Evolutionary conservation across 2,329 filamentous ascomycete genomes (phyloP), one percentile per base, ranked within the genome.

Genomic region (Colletotrichum trifolii): DNA sequence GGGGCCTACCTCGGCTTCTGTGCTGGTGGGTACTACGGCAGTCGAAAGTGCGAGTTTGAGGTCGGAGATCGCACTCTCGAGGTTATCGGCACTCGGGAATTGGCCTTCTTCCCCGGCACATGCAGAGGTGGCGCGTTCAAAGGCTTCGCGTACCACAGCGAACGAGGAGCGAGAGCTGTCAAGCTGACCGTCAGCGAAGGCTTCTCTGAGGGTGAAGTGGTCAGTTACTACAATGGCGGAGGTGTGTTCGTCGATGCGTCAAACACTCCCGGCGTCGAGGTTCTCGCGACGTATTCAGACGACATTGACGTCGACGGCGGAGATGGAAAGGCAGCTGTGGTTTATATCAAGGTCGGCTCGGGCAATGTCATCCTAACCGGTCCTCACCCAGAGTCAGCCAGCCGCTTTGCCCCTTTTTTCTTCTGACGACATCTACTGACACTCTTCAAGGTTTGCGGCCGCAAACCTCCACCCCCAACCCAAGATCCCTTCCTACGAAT

Each of bases 1-100:
- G 96, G 96, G 13, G 83, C 87, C 0, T 99, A 96, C 74, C 85
- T 99, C 2, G 96, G 96, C 1, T 90, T 99, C 71, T 99, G 96
- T 75, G 96, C 96, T 2, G 96, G 96, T 6, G 96, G 91, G 10
- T 99, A 99, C 79, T 99, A 97, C 72, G 96, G 91, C 25, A 89
- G 85, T 69, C 82, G 84, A 43, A 85, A 84, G 68, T 97, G 95
- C 74, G 96, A 99, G 76, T 99, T 98, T 69, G 95, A 98, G 78
- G 89, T 96, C 11, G 93, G 94, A 2, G 54, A 66, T 73, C 86
- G 85, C 69, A 84, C 86, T 2, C 85, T 98, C 79, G 93, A 97
- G 74, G 95, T 99, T 3, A 81, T 97, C 35, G 96, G 96, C 0
- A 85, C 89, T 49, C 85, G 96, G 43, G 96, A 99, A 75, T 82